phyloP scores from a whole-genome alignment of 2,329 filamentous ascomycete genomes.

The Colletotrichum sp. region DNA sequence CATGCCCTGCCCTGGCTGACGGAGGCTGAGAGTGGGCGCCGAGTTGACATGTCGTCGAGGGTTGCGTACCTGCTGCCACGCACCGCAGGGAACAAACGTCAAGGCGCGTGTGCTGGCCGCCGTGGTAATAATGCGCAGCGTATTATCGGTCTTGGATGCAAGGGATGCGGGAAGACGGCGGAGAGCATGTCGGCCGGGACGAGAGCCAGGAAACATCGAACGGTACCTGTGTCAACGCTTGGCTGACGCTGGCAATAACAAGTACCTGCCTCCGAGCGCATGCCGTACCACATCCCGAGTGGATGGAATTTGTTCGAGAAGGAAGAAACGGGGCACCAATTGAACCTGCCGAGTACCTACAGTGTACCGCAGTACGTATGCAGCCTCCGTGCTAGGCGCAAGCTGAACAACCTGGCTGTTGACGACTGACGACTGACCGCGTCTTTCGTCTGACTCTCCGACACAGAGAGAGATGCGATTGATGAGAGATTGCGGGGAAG shows the following conservation, averaged over 20 bases:
- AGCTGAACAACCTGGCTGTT: neutral
- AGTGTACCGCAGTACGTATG: neutral
- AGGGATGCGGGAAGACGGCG: conserved; percentile 3
- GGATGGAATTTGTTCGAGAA: conserved; percentile 13
- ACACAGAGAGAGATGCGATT: neutral
- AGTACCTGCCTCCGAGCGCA: neutral
- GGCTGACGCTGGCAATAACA: neutral
- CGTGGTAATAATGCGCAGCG: neutral
- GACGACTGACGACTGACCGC: neutral
- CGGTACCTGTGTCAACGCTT: neutral
- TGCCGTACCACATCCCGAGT: neutral
- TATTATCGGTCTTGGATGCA: conserved; percentile 1
- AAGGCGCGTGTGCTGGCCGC: neutral
- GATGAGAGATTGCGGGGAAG: conserved; percentile 15
- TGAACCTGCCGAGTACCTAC: neutral
- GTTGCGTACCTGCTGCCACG: neutral
- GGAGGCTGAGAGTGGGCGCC: neutral
- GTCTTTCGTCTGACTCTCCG: neutral
- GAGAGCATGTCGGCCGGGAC: neutral
- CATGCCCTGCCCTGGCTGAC: neutral
- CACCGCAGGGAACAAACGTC: neutral
- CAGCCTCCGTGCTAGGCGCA: neutral
- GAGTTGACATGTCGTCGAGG: neutral
- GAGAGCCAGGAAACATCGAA: conserved; percentile 3
- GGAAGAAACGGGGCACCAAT: conserved; percentile 13